Conservation (phyloP, 2,329 filamentous ascomycete species). For the Aspergillus candidus region DNA sequence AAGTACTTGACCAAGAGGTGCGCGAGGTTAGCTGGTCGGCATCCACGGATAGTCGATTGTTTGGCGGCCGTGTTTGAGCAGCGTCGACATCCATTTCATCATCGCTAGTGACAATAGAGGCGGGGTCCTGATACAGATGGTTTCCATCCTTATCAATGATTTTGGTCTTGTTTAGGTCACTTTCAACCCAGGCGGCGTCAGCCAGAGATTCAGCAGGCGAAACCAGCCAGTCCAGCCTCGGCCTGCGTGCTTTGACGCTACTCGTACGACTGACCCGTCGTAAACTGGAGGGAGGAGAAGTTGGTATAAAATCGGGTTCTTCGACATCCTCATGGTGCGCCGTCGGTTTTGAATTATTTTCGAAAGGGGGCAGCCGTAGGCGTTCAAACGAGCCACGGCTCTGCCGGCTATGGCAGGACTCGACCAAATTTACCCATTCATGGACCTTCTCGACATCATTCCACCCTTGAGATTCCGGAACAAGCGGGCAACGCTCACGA, state of each 20-base stretch:
- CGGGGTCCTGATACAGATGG: slow-evolving; percentile 52
- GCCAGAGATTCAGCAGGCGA: slow-evolving; percentile 80
- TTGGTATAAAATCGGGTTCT: slow-evolving; percentile 20
- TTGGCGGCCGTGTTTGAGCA: slow-evolving; percentile 11
- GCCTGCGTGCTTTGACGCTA: slow-evolving; percentile 58
- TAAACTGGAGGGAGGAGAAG: slow-evolving; percentile 38
- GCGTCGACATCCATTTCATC: slow-evolving; percentile 6
- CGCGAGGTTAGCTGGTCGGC: slow-evolving; percentile 18
- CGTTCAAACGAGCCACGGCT: slow-evolving; percentile 42
- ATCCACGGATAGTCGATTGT: slow-evolving; percentile 19
- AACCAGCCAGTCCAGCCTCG: slow-evolving; percentile 77
- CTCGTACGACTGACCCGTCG: slow-evolving; percentile 37
- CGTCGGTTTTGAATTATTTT: slow-evolving; percentile 14
- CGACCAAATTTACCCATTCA: slow-evolving; percentile 69
- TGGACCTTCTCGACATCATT: slow-evolving; percentile 64
- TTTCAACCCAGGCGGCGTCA: slow-evolving; percentile 85
- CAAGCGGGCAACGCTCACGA: slow-evolving; percentile 67
- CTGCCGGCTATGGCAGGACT: slow-evolving; percentile 42
- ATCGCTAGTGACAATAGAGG: slow-evolving; percentile 18
- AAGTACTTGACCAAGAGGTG: slow-evolving; percentile 38
- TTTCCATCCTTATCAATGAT: slow-evolving; percentile 75
- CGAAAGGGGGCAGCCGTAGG: slow-evolving; percentile 40
- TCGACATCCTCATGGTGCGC: slow-evolving; percentile 13
- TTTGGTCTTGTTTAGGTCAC: slow-evolving; percentile 69
- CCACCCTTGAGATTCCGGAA: slow-evolving; percentile 72